Conservation (phyloP, 148 eudicot species). For the Silene uniflora region DNA sequence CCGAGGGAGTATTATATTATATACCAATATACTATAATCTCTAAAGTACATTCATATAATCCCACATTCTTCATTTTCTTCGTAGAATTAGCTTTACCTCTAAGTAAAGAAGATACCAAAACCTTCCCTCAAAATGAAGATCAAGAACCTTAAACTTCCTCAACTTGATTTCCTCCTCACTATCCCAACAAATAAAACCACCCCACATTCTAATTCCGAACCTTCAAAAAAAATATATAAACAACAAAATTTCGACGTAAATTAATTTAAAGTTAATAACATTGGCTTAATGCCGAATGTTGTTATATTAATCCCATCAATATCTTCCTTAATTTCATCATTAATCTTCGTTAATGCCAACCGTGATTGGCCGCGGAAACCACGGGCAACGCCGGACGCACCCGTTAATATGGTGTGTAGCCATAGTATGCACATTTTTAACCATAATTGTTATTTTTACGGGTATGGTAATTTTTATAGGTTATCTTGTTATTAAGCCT, state of each 20-base stretch:
- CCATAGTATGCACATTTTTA: conserved; percentile 55
- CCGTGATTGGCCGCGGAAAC: conserved; percentile 4
- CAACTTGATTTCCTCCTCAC: not conserved
- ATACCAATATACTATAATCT: not conserved
- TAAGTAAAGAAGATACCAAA: conserved; percentile 80
- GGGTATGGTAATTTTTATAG: conserved; percentile 55
- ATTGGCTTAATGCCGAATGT: conserved; percentile 32
- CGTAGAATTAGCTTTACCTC: conserved; percentile 34
- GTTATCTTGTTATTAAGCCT: conserved; percentile 49
- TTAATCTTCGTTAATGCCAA: conserved; percentile 27
- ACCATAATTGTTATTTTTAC: conserved; percentile 45
- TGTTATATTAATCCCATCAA: not conserved
- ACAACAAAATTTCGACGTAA: not conserved
- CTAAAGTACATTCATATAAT: conserved; percentile 9
- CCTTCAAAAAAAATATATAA: not conserved
- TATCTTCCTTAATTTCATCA: not conserved
- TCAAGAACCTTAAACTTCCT: conserved; percentile 34
- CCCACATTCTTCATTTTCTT: not conserved
- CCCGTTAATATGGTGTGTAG: conserved; percentile 54
- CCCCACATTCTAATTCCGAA: not conserved
- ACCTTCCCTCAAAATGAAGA: conserved; percentile 52
- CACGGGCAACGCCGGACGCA: conserved; percentile 34
- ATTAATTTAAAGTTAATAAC: not conserved
- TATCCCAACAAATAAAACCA: conserved; percentile 12
- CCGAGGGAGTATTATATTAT: too few species aligned